Percentiles rank a stretch among this genome's conserved stretches.
These are phyloP conservation scores for Echeveria elegans DNA, from an alignment of 164 flowering plant species.

Conservation along the genomic window DNA sequence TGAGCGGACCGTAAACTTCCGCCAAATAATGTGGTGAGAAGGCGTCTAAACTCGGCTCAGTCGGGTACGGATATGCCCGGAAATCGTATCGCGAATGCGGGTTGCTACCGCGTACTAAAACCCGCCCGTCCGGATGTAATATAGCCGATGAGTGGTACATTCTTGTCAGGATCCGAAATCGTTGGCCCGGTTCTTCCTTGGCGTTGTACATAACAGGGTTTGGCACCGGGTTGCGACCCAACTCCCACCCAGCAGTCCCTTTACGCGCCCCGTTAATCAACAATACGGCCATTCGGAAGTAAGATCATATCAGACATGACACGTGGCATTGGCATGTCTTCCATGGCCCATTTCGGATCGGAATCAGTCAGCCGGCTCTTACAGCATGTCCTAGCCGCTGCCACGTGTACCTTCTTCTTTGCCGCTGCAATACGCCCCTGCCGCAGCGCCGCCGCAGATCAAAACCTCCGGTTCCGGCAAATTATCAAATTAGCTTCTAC, in stretches of 20 bases:
- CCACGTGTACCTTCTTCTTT: slow-evolving; percentile 15
- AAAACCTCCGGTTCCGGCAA: slow-evolving; percentile 45
- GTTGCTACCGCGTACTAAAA: slow-evolving; percentile 87
- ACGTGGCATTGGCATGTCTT: slow-evolving; percentile 63
- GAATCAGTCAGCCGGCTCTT: slow-evolving; percentile 42
- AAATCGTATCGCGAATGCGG: slow-evolving; percentile 64
- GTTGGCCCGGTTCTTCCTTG: slow-evolving; percentile 17
- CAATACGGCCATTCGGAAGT: slow-evolving; percentile 56
- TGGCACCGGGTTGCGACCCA: slow-evolving; percentile 38
- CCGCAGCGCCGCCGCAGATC: slow-evolving; percentile 76
- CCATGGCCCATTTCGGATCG: slow-evolving; percentile 61
- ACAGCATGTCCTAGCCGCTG: slow-evolving; percentile 61
- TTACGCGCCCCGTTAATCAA: slow-evolving; percentile 62
- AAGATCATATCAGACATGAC: slow-evolving; percentile 77
- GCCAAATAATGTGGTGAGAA: slow-evolving; percentile 52
- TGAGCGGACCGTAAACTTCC: slow-evolving; percentile 11
- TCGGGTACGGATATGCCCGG: slow-evolving; percentile 39
- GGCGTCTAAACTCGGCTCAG: slow-evolving; percentile 73
- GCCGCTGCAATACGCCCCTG: slow-evolving; percentile 34
- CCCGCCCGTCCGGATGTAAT: slow-evolving; percentile 59
- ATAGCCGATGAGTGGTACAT: slow-evolving; percentile 78
- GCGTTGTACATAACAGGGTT: slow-evolving; percentile 55
- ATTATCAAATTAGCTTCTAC: slow-evolving; percentile 2
- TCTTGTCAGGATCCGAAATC: slow-evolving; percentile 50
- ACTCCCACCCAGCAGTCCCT: slow-evolving; percentile 87